phyloP scores from a whole-genome alignment of 176 grass and related monocot genomes.

The Triticum turgidum region DNA sequence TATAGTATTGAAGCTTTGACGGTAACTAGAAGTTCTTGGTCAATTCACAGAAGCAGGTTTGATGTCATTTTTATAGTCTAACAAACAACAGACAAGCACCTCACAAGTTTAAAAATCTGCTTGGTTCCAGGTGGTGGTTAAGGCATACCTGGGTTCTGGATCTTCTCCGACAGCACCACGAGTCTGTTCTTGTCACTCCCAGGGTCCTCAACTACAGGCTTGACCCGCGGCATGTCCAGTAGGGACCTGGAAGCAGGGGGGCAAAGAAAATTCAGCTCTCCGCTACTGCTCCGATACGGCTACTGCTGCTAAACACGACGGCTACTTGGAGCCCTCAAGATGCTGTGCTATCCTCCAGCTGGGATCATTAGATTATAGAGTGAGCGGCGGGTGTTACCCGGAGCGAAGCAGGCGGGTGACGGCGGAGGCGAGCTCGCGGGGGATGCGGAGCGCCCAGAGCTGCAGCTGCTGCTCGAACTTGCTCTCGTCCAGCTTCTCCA shows the following conservation, averaged over 20 bases:
- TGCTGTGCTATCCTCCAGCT: neutral
- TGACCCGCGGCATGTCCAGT: slow-evolving; percentile 74
- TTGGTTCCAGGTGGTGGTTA: neutral
- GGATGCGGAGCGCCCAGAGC: slow-evolving; percentile 77
- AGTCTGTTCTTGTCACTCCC: slow-evolving; percentile 68
- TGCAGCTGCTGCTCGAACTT: slow-evolving; percentile 77
- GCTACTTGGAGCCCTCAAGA: neutral
- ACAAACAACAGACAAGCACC: neutral
- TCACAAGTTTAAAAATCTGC: neutral
- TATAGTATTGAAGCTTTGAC: neutral
- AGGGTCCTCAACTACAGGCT: slow-evolving; percentile 84
- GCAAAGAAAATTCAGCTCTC: neutral
- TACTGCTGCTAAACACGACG: neutral
- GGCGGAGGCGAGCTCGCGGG: slow-evolving; percentile 55
- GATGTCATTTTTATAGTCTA: neutral
- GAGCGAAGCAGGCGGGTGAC: slow-evolving; percentile 64
- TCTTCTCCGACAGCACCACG: slow-evolving; percentile 77
- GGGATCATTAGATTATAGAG: slow-evolving; percentile 12
- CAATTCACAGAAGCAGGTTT: neutral
- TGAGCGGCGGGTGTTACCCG: slow-evolving; percentile 40
- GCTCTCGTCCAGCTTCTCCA: slow-evolving; percentile 62
- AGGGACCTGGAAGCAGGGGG: slow-evolving; percentile 42
- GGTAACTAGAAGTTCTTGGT: neutral
- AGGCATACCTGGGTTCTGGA: slow-evolving; percentile 65
- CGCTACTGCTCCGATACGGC: too few species aligned